Base-by-base conservation (phyloP, 768 basidiomycete species). In the Pholiota molesta region DNA sequence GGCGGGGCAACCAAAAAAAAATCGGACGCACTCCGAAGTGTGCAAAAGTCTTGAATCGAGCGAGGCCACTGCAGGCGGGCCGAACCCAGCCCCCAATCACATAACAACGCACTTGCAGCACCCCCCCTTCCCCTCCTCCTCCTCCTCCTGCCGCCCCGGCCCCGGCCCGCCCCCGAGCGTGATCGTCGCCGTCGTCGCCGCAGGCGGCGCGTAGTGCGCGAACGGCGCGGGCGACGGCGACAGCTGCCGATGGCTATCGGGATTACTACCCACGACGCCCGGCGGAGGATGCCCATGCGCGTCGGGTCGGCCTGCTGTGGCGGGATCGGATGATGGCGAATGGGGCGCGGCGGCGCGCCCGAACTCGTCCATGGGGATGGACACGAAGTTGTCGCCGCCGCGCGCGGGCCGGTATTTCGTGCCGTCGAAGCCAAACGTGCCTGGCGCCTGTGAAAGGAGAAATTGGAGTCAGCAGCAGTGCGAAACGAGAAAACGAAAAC, bases 101-200 rank as follows among this genome's bases (percentile, higher is more conserved):
- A 94, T 94, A 73, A 94, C 82, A 67, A 91, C 77, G 76, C 92
- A 94, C 76, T 88, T 90, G 81, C 92, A 94, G 71, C 92, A 93
- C 40, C 89, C 87, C 31, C 79, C 83, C 33, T 74, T 78, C 1
- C 68, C 72, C 14, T 81, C 82, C 7, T 88, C 84, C 35, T 86
- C 83, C 11, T 77, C 75, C 51, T 81, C 79, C 29, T 69, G 68
- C 49, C 67, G 72, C 55, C 66, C 66, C 26, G 2, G 26, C 57
- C 5, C 26, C 10, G n/a, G n/a, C n/a, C n/a, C 42, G 71, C 68
- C 72, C 45, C 66, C n/a, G n/a, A 26, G 40, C 14, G 35, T 17
- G 21, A 21, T 26, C 17, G n/a, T 21, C 7, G 47, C 23, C 16
- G 31, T 21, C 28, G 35, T 33, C 40, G 26, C 33, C 60, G 37